phyloP scores from a whole-genome alignment of 192 early-diverging fungal species.

The Coemansia sp. region DNA sequence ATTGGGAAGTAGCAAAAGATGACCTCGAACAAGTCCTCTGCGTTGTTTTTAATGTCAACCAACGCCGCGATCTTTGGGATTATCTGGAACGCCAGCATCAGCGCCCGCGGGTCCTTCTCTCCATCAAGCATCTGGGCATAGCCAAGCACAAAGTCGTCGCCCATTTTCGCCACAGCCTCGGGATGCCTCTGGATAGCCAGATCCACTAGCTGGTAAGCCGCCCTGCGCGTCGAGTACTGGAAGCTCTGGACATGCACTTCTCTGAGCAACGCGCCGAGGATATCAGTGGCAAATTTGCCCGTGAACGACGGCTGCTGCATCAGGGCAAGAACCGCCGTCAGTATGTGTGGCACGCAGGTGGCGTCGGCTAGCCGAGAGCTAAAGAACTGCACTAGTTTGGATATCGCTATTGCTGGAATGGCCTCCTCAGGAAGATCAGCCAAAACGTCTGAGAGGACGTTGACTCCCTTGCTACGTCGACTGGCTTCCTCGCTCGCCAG shows the following conservation, averaged over 20 bases:
- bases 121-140: slow-evolving; percentile 90
- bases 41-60: slow-evolving; percentile 76
- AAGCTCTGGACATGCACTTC: slow-evolving; percentile 89
- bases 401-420: slow-evolving; percentile 41
- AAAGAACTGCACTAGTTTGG: slow-evolving; percentile 69
- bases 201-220: slow-evolving; percentile 72
- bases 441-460: slow-evolving; percentile 64
- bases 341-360: slow-evolving; percentile 62
- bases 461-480: slow-evolving; percentile 78
- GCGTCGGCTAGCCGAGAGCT: slow-evolving; percentile 72
- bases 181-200: slow-evolving; percentile 57
- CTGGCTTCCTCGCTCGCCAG: slow-evolving; percentile 82
- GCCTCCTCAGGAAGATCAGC: slow-evolving; percentile 35
- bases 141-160: slow-evolving; percentile 72
- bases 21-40: slow-evolving; percentile 94
- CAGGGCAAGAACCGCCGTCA: slow-evolving; percentile 65
- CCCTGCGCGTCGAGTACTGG: slow-evolving; percentile 78
- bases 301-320: slow-evolving; percentile 61
- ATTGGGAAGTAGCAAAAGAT: slow-evolving; percentile 99
- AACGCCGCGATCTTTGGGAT: slow-evolving; percentile 66
- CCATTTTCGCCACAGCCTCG: slow-evolving; percentile 63
- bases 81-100: slow-evolving; percentile 82
- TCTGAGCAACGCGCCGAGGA: slow-evolving; percentile 62
- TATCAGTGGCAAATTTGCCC: slow-evolving; percentile 56
- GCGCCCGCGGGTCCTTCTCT: slow-evolving; percentile 98